Conservation (phyloP, 345 rosid species). For the Abelmoschus esculentus region DNA sequence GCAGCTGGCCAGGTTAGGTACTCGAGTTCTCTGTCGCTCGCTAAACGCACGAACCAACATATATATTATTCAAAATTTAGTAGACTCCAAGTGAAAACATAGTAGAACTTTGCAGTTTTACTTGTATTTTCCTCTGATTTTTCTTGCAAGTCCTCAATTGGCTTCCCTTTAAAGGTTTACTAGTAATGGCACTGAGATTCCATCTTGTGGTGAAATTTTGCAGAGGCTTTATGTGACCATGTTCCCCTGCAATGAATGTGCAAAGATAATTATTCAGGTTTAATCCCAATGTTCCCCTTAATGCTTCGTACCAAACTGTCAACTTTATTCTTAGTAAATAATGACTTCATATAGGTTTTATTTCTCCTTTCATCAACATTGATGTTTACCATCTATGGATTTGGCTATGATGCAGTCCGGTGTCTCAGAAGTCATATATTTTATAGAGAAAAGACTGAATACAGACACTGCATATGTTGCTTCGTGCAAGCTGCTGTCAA, state of each 20-base stretch:
- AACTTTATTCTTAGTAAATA: not conserved
- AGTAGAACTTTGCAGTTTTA: not conserved
- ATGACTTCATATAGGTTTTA: not conserved
- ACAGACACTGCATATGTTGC: conserved; percentile 56
- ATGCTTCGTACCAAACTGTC: not conserved
- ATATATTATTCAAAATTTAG: not conserved
- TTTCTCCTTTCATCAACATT: too few relatives aligned
- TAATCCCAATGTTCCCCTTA: conserved; percentile 7
- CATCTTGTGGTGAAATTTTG: conserved; percentile 20
- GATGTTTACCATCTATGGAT: not conserved
- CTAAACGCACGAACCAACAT: not conserved
- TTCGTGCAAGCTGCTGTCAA: conserved; percentile 69
- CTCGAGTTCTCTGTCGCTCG: not conserved
- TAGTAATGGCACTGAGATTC: conserved; percentile 2
- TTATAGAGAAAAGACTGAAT: conserved; percentile 59
- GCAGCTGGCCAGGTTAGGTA: conserved; percentile 70
- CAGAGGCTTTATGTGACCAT: conserved; percentile 96
- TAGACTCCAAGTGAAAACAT: not conserved
- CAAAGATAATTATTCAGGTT: conserved; percentile 95
- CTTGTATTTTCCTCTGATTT: not conserved
- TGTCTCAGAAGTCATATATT: conserved; percentile 74
- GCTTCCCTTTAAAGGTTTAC: not conserved
- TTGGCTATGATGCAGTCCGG: conserved; percentile 54
- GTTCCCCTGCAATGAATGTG: conserved; percentile 99
- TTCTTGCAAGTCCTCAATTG: not conserved